phyloP scores from a whole-genome alignment of 345 rosid genomes.

The Sapria himalayana region DNA sequence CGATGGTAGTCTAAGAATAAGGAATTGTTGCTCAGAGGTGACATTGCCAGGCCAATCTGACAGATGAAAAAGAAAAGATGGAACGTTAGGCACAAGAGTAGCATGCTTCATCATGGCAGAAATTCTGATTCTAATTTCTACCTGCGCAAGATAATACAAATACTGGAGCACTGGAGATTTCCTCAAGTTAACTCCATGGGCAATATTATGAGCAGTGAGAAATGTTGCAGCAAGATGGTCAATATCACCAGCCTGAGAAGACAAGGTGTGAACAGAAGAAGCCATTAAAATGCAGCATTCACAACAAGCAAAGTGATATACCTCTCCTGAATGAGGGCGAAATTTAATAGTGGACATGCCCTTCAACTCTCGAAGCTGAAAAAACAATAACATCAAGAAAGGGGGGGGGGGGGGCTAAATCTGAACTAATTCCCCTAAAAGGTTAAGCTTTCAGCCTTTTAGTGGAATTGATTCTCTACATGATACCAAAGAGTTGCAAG shows the following conservation, averaged over 20 bases:
- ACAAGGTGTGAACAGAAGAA: slow-evolving; percentile 5
- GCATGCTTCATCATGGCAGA: too few species aligned
- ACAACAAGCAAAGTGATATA: slow-evolving; percentile 7
- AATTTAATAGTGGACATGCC: slow-evolving; percentile 95
- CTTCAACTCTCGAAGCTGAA: slow-evolving; percentile 93
- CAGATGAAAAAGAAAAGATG: too few species aligned
- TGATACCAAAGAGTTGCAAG: too few species aligned
- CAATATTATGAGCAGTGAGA: slow-evolving; percentile 81
- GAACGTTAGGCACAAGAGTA: too few species aligned
- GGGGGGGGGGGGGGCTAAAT: too few species aligned
- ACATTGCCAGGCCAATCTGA: slow-evolving; percentile 96
- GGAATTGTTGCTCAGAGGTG: slow-evolving; percentile 98
- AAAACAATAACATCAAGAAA: slow-evolving; percentile 3
- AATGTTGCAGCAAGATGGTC: slow-evolving; percentile 99
- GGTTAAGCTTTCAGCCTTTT: too few species aligned
- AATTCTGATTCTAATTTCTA: slow-evolving; percentile 8
- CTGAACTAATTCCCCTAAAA: too few species aligned
- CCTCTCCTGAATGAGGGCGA: slow-evolving; percentile 98
- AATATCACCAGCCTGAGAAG: slow-evolving; percentile 85
- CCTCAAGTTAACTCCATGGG: slow-evolving; percentile 89
- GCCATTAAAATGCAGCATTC: neutral
- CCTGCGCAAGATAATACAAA: slow-evolving; percentile 93
- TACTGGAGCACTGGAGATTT: slow-evolving; percentile 99
- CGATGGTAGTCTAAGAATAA: slow-evolving; percentile 88
- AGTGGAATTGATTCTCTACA: too few species aligned